Base-by-base conservation (phyloP, 2,329 filamentous ascomycete genomes). In the Aspergillus novofumigatus region DNA sequence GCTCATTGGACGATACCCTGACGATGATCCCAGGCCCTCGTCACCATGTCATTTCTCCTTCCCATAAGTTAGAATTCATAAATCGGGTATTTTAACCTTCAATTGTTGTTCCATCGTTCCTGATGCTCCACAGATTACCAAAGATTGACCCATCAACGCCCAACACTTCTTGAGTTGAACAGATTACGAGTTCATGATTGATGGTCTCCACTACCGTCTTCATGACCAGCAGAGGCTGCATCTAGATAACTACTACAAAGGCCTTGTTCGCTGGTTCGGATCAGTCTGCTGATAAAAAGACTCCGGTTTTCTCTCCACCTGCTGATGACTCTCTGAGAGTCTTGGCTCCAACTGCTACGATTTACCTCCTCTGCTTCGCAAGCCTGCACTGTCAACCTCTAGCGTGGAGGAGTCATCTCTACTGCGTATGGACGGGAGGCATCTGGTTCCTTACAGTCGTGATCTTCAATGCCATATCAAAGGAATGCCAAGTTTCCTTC, bases 261-360 rank as follows among this genome's bases (percentile, higher is more conserved):
- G 32, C 2, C 14, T 6, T 35, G 32, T 4, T 17, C 32, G 32
- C 11, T 14, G 32, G 32, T 23, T 23, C 10, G 42, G 42, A 45
- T 45, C 11, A 47, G 5, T 51, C 42, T 52, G 52, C 49, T 51
- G 49, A 20, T 41, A 48, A 55, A 42, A 26, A 23, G 28, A 38
- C 14, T 47, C 26, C 54, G 42, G 49, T 45, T 47, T 20, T 49
- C 32, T 23, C 54, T 57, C 59, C 59, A 49, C 53, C 51, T 52
- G 54, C 59, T 59, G 56, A 58, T 60, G 59, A 60, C 58, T 58
- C 49, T 52, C 29, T 41, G 38, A 49, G 59, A 60, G 59, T 55
- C 59, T 62, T 62, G 58, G 55, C 53, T 53, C 10, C 58, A 49
- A 58, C 58, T 53, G 57, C 49, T 58, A 58, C 55, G 59, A 42